Evolutionary conservation across 2,329 filamentous ascomycete genomes (phyloP).

Genomic region (Domatiomyces globalis): DNA sequence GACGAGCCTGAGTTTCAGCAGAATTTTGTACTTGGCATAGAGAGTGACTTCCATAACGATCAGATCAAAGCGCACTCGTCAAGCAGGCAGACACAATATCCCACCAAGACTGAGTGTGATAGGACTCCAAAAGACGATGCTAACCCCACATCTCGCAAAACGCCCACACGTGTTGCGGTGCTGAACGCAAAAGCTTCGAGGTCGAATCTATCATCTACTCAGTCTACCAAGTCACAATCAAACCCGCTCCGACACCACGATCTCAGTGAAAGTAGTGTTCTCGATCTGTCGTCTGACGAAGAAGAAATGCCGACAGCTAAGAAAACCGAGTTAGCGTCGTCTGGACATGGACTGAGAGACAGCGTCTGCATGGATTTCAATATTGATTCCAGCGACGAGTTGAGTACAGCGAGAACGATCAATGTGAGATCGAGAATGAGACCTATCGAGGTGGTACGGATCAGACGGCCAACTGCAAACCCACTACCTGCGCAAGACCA

Average conservation of each 20-base stretch:
- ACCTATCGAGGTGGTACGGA: not conserved
- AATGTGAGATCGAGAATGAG: conserved; percentile 15
- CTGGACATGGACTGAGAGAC: conserved; percentile 20
- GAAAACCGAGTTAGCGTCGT: conserved; percentile 4
- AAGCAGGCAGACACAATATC: not conserved
- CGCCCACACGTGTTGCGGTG: conserved; percentile 6
- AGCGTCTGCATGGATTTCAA: conserved; percentile 26
- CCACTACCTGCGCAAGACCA: not conserved
- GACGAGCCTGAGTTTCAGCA: conserved; percentile 12
- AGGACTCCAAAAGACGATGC: not conserved
- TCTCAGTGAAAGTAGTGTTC: conserved; percentile 32
- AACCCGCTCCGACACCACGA: conserved; percentile 19
- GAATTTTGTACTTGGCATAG: conserved; percentile 14
- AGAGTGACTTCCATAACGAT: conserved; percentile 13
- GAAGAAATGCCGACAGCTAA: conserved; percentile 17
- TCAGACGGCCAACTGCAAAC: not conserved
- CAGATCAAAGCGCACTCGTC: not conserved
- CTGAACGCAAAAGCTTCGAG: conserved; percentile 14
- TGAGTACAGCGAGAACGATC: conserved; percentile 29
- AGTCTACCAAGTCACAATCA: not conserved
- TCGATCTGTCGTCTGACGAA: conserved; percentile 37
- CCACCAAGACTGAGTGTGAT: not conserved
- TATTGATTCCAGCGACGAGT: conserved; percentile 28
- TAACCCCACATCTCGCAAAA: not conserved
- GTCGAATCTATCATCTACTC: conserved; percentile 4